Conservation (phyloP, 2,329 filamentous ascomycete species). For the Lasiodiplodia sp. region DNA sequence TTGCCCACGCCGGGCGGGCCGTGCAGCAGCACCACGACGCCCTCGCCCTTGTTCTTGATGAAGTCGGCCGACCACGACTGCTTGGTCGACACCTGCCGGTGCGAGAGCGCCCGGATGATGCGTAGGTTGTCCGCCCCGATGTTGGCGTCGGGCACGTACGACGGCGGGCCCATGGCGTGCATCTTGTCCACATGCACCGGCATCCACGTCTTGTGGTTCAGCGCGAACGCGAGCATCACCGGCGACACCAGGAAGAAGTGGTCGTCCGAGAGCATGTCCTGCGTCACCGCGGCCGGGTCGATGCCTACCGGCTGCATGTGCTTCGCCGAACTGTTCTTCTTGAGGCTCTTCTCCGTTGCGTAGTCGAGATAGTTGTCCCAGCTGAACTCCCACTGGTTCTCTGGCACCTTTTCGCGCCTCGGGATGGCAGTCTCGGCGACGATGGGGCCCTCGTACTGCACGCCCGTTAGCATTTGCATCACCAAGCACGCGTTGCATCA, state of each 20-base stretch:
- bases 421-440: constrained; percentile 3
- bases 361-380: constrained; percentile 15
- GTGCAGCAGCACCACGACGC: constrained; percentile 27
- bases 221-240: constrained; percentile 26
- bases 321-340: neutral
- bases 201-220: constrained; percentile 20
- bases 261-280: constrained; percentile 7
- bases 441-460: constrained; percentile 13
- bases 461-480: neutral
- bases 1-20: constrained; percentile 28
- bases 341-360: neutral
- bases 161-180: neutral
- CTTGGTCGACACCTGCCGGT: constrained; percentile 18
- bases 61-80: constrained; percentile 27
- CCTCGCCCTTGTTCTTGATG: constrained; percentile 29
- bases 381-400: constrained; percentile 23
- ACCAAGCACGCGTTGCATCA: neutral
- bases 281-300: neutral
- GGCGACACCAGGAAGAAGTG: constrained; percentile 24
- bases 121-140: constrained; percentile 20
- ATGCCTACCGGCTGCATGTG: constrained; percentile 6
- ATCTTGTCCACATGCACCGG: constrained; percentile 27
- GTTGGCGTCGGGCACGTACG: constrained; percentile 16
- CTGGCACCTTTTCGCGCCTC: neutral
- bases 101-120: constrained; percentile 26